Conservation (phyloP, 2,329 filamentous ascomycete genomes). For the Passalora sequoiae region DNA sequence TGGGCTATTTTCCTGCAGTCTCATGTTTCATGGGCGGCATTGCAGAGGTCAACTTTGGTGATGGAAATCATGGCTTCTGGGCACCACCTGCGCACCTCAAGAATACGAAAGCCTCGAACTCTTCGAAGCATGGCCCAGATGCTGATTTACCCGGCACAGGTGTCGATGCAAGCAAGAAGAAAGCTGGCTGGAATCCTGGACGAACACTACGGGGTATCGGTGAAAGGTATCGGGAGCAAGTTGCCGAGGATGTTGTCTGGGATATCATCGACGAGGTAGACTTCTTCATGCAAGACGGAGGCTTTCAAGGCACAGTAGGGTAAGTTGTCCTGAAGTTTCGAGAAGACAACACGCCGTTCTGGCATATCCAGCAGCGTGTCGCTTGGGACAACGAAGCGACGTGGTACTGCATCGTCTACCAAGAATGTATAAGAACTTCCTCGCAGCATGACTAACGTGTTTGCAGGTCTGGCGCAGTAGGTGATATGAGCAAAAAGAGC, state of each 20-base stretch:
- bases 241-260: slow-evolving; percentile 88
- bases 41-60: slow-evolving; percentile 90
- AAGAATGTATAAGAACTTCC: too few relatives aligned
- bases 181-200: slow-evolving; percentile 30
- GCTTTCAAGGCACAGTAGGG: slow-evolving; percentile 34
- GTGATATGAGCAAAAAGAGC: slow-evolving; percentile 17
- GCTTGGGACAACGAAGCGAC: too few relatives aligned
- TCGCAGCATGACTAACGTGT: too few relatives aligned
- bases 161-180: slow-evolving; percentile 16
- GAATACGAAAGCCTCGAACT: slow-evolving; percentile 16
- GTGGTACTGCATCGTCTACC: too few relatives aligned
- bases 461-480: slow-evolving; percentile 18
- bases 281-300: slow-evolving; percentile 70
- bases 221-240: slow-evolving; percentile 84
- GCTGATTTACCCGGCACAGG: slow-evolving; percentile 31
- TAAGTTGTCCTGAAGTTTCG: too few relatives aligned
- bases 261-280: slow-evolving; percentile 94
- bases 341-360: too few relatives aligned
- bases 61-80: slow-evolving; percentile 79
- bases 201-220: slow-evolving; percentile 56
- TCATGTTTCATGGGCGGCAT: slow-evolving; percentile 88
- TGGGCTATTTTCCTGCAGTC: slow-evolving; percentile 92
- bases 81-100: slow-evolving; percentile 61
- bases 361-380: too few relatives aligned
- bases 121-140: slow-evolving; percentile 25